Base-by-base conservation (phyloP, 78 protist genomes). In the slime mould (Dictyostelium discoideum) region DNA sequence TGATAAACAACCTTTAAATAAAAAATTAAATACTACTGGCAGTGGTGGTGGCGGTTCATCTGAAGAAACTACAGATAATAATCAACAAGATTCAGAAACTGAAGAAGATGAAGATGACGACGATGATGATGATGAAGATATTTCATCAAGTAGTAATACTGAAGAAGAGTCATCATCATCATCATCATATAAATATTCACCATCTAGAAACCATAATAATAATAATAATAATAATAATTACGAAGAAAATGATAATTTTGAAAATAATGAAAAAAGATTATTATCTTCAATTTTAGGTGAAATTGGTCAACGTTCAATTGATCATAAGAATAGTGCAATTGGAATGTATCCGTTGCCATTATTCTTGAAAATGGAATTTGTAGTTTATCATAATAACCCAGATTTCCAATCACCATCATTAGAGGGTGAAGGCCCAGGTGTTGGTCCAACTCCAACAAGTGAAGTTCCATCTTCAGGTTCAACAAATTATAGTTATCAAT, bases 311-410 rank as follows among this genome's bases (percentile, higher is more conserved):
- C 20, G 5, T 22, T 48, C 74, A 18, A 37, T 90, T 13, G 95
- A 90, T 26, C 60, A 67, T 4, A 57, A 80, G 3, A 67, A 77
- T 13, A 5, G 44, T 16, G n/a, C 39, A 0, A 69, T 67, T 82
- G 95, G 88, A 10, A 24, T 90, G 72, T 90, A 26, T 32, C 88
- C 95, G 32, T 60, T 67, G 1, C 95, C 95, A 11, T 39, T 90
- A 50, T 90, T 90, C 57, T 14, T 90, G 4, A 80, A 73, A 20
- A 80, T 82, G 85, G 95, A 90, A 20, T 60, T 90, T n/a, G 84
- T 90, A 0, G 54, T 90, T 5, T 69, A 81, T 26, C 95, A 90
- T 80, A 82, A 32, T 26, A 90, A 90, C 14, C 65, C 77, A 16
- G 20, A 40, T 18, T 90, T 81, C 32, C 95, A 90, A 54, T 90